These are phyloP conservation scores for Fusarium buharicum DNA, from an alignment of 2,329 filamentous ascomycete species.

Conservation along the genomic window DNA sequence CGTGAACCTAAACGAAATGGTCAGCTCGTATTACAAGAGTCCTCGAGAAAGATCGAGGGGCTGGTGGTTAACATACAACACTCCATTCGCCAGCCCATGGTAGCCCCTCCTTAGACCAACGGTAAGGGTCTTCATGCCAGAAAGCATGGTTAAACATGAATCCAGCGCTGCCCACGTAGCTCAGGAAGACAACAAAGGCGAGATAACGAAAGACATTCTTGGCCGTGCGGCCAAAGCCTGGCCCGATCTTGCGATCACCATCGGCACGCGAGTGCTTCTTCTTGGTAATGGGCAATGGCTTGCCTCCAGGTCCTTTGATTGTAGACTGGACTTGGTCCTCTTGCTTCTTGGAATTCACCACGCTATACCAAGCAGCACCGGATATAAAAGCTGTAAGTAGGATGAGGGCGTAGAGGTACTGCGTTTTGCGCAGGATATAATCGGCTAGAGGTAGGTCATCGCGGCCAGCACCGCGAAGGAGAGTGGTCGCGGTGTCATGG, in stretches of 20 bases:
- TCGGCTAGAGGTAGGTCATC: constrained; percentile 51
- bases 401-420: constrained; percentile 64
- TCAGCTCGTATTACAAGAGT: constrained; percentile 33
- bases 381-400: constrained; percentile 64
- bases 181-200: constrained; percentile 74
- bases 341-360: constrained; percentile 61
- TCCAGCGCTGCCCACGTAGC: constrained; percentile 79
- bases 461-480: constrained; percentile 37
- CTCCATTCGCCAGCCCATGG: constrained; percentile 81
- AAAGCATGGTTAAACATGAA: constrained; percentile 81
- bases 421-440: constrained; percentile 57
- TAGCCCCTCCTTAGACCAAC: constrained; percentile 58
- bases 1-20: constrained; percentile 73
- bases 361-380: constrained; percentile 63
- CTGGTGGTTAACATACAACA: constrained; percentile 67
- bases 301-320: constrained; percentile 83
- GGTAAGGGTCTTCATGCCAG: constrained; percentile 52
- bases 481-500: constrained; percentile 48
- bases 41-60: constrained; percentile 5
- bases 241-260: constrained; percentile 57
- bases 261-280: constrained; percentile 60
- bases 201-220: constrained; percentile 81
- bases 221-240: constrained; percentile 71
- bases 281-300: constrained; percentile 79
- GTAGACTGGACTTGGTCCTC: constrained; percentile 60